Base-by-base conservation (phyloP, 2,329 filamentous ascomycete genomes). In the Colletotrichum camelliae region DNA sequence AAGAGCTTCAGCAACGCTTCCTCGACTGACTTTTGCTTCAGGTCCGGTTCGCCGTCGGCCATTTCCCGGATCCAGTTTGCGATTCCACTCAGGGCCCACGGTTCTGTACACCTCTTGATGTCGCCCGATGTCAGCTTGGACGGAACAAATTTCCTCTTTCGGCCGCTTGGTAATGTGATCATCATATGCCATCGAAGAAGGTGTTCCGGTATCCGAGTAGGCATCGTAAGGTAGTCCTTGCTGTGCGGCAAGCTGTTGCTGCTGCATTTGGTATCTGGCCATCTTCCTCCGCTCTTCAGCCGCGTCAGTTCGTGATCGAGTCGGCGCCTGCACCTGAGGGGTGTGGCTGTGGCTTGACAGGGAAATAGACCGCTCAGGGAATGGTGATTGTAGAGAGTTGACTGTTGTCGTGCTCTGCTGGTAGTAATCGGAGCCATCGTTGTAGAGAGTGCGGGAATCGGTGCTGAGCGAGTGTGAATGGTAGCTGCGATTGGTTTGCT, bases 81-180 rank as follows among this genome's bases (percentile, higher is more conserved):
- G 76, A 99, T 92, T n/a, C 93, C 91, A 83, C 95, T 98, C 64
- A 99, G 87, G 2, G 96, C 96, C 97, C 97, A 99, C 1, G 97
- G 97, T 84, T 98, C 95, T 3, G 88, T 84, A 81, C 97, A 99
- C 81, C 92, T 95, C 79, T 92, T 93, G 84, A 98, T 96, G 80
- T 99, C 96, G 21, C 90, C 90, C 3, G 92, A 89, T 0, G 93
- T 94, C 35, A 99, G 87, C 83, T 98, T 98, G 21, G 94, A 91
- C 2, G 96, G 95, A 72, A 95, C 92, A 83, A 98, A 98, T 80
- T 94, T 95, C 85, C 93, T 94, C 81, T 95, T 94, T 79, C 94
- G 92, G 7, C 94, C 94, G 62, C 91, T 92, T 3, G 96, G 95
- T 74, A 98, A 88, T 5, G 94, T 94, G 66, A 97, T 97, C 67